Evolutionary conservation across 1,284 basidiomycete species (phyloP), one percentile per base, ranked within the genome.

Genomic region (Heliocybe sulcata): DNA sequence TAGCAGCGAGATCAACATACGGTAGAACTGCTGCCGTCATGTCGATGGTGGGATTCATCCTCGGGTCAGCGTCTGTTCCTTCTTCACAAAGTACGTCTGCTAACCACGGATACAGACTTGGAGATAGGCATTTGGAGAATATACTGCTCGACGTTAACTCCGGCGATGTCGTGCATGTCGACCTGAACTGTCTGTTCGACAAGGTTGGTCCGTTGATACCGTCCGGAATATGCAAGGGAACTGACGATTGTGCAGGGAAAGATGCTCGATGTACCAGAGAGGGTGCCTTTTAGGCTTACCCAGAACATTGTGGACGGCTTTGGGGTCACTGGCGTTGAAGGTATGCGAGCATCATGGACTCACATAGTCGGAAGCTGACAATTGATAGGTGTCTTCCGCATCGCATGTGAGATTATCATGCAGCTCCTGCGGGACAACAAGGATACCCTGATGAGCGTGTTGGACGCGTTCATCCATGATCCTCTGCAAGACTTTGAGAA

Each of bases 131-230:
- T 67, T 87, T 91, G 62, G 97, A 99, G 71, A 99, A 99, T 66
- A 98, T 99, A 51, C 77, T 99, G 10, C 83, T 99, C 45, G 97
- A 99, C 65, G 81, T 79, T 1, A 86, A 85, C 56, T 90, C 86
- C 0, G 97, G 97, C 2, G 95, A 98, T 65, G 85, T 91, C 1
- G 90, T 99, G 1, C 97, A 99, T 63, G 95, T 99, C 51, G 97
- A 99, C 70, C 93, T 99, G 64, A 98, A 99, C 68, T 98, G 95
- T 72, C 77, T 99, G 11, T 99, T 99, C 63, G 97, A 99, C 63
- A 96, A 94, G 79, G 90, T 87, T 56, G 26, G 68, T 58, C 2
- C 19, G 29, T 3, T 3, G 10, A 47, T 4, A 6, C n/a, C 12
- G 35, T 22, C 33, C 53, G 19, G 35, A 26, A 42, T 3, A n/a